Evolutionary conservation across 1,284 basidiomycete genomes (phyloP).

Genomic region (Puccinia coronata): DNA sequence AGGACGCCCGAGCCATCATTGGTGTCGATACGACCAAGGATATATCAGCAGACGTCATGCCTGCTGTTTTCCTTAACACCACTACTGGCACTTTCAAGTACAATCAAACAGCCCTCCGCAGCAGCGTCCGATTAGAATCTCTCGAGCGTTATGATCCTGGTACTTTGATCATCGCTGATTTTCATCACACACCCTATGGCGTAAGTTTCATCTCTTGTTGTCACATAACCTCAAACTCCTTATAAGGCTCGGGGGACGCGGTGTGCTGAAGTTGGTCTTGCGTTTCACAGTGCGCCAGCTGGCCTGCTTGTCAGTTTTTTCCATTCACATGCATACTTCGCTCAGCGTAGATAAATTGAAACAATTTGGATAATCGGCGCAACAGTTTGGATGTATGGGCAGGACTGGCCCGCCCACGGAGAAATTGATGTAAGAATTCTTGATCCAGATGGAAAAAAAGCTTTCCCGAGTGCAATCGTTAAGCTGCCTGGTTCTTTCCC

Average conservation of each 20-base stretch:
- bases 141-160: slow-evolving; percentile 13
- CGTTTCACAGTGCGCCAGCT: slow-evolving; percentile 26
- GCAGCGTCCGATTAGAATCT: slow-evolving; percentile 39
- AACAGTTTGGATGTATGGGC: slow-evolving; percentile 37
- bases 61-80: slow-evolving; percentile 25
- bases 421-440: slow-evolving; percentile 35
- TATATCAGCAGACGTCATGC: slow-evolving; percentile 19
- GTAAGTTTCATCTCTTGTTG: not conserved
- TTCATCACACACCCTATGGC: slow-evolving; percentile 28
- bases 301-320: slow-evolving; percentile 42
- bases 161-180: slow-evolving; percentile 32
- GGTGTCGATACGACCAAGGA: slow-evolving; percentile 14
- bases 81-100: slow-evolving; percentile 15
- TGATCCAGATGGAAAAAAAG: no score
- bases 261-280: not conserved
- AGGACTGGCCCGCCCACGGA: slow-evolving; percentile 20
- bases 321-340: not conserved
- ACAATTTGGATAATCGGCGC: not conserved
- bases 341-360: not conserved
- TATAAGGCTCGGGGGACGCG: not conserved
- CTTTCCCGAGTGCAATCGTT: not conserved
- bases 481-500: not conserved
- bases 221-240: not conserved
- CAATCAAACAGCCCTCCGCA: slow-evolving; percentile 22
- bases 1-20: slow-evolving; percentile 21